phyloP scores from a whole-genome alignment of 2,329 filamentous ascomycete genomes.

The Neofusicoccum kwambonambiense region DNA sequence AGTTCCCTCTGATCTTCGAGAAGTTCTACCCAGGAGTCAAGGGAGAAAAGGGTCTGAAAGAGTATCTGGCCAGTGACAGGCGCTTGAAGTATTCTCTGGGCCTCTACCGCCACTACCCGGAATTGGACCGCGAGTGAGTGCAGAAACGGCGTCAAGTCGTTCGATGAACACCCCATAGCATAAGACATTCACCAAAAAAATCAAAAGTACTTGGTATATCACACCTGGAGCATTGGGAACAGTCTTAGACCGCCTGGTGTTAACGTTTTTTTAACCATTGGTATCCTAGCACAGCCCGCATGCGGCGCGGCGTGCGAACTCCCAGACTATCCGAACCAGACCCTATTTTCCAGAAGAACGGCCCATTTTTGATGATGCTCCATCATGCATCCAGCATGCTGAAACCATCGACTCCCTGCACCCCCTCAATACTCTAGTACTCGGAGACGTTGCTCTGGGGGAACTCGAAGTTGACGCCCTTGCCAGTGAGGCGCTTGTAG shows the following conservation, averaged over 20 bases:
- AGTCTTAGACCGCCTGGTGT: conserved; percentile 1
- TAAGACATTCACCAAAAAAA: not conserved
- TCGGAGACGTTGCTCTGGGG: conserved; percentile 77
- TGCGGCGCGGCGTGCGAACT: conserved; percentile 1
- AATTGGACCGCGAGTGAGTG: conserved; percentile 59
- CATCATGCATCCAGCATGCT: conserved; percentile 34
- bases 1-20: conserved; percentile 62
- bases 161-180: not conserved
- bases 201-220: not conserved
- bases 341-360: conserved; percentile 11
- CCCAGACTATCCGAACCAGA: conserved; percentile 19
- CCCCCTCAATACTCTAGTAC: conserved; percentile 62
- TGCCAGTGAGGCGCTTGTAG: conserved; percentile 96
- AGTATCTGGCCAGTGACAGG: conserved; percentile 66
- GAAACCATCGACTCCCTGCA: conserved; percentile 37
- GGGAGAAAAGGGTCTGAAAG: conserved; percentile 62
- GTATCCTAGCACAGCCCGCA: conserved; percentile 15
- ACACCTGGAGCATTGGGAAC: not conserved
- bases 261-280: conserved; percentile 17
- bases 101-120: conserved; percentile 70
- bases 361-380: conserved; percentile 15
- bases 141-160: not conserved
- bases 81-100: conserved; percentile 62
- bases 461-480: conserved; percentile 98
- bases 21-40: conserved; percentile 62